phyloP scores from a whole-genome alignment of 768 basidiomycete species.

The Lentinula guzmanii region DNA sequence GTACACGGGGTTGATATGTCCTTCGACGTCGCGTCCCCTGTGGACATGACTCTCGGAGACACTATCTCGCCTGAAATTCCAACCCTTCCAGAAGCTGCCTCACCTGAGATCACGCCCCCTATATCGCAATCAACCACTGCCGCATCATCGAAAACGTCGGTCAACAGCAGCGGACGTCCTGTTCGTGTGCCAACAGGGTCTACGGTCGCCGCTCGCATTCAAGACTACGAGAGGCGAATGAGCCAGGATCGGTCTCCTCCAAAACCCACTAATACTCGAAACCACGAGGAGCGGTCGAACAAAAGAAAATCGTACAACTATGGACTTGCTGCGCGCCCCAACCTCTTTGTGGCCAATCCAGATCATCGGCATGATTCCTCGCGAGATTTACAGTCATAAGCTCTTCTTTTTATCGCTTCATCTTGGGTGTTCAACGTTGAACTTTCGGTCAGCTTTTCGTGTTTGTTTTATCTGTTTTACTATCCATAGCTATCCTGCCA shows the following conservation, averaged over 20 bases:
- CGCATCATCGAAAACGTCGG: not conserved
- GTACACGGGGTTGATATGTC: conserved; percentile 1
- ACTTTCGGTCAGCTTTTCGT: not conserved
- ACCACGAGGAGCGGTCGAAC: conserved; percentile 33
- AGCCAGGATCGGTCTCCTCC: conserved; percentile 39
- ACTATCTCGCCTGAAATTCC: conserved; percentile 3
- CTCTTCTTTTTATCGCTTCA: not conserved
- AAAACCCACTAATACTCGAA: conserved; percentile 33
- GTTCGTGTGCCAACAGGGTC: conserved; percentile 17
- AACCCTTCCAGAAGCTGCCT: conserved; percentile 9
- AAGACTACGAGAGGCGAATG: conserved; percentile 51
- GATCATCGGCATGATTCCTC: conserved; percentile 27
- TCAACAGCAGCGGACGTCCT: conserved; percentile 2
- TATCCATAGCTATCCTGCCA: not conserved
- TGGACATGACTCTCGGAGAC: conserved; percentile 19
- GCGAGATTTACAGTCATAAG: conserved; percentile 8
- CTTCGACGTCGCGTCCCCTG: conserved; percentile 24
- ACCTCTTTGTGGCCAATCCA: conserved; percentile 73
- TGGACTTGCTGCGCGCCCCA: conserved; percentile 57
- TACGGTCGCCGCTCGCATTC: conserved; percentile 46
- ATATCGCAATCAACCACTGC: conserved; percentile 8
- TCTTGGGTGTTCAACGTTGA: not conserved
- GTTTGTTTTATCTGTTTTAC: not conserved
- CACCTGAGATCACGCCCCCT: conserved; percentile 7
- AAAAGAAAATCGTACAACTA: conserved; percentile 42